Base-by-base conservation (phyloP, 2,329 filamentous ascomycete genomes). In the Sclerotinia trifoliorum region DNA sequence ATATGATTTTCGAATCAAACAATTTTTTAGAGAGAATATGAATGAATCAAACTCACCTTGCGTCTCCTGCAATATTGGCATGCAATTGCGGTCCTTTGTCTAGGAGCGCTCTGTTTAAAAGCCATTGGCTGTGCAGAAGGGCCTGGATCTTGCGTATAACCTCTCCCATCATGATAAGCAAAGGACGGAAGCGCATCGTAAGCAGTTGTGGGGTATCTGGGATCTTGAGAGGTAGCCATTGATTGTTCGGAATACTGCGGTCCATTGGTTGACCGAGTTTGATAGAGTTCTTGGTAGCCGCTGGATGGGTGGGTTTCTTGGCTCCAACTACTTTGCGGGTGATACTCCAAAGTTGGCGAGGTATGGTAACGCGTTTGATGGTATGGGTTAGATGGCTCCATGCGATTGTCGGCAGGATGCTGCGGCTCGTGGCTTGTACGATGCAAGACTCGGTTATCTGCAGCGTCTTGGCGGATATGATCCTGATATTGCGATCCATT, bases 41-140 rank as follows among this genome's bases (percentile, higher is more conserved):
- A 17, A n/a, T 4, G 11, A 19, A 52, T 17, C 17, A n/a, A 54
- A 39, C 24, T 55, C 79, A 86, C 85, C 83, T 87, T 87, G 76
- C 85, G 81, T 77, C 85, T 81, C 68, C 85, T 79, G 77, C 85
- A 87, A 76, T 87, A 87, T 68, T 84, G 81, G 74, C 85, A 87
- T 58, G 85, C 85, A 76, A 87, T 87, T 66, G 85, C 85, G 64
- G 85, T 87, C 71, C 85, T 80, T 76, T 87, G 85, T 68, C 85
- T 81, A 21, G 85, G 85, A n/a, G 85, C 85, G 46, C 83, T 82
- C 74, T 83, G 81, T 55, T 70, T 76, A 65, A 77, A 78, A 24
- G 74, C 67, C 73, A 55, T 75, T 73, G 42, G 69, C 67, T 55
- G 19, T 5, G 15, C n/a, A 54, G 49, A 29, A 19, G 44, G 46